Evolutionary conservation across 2,329 filamentous ascomycete genomes (phyloP).

Genomic region (Diaporthe destruens): DNA sequence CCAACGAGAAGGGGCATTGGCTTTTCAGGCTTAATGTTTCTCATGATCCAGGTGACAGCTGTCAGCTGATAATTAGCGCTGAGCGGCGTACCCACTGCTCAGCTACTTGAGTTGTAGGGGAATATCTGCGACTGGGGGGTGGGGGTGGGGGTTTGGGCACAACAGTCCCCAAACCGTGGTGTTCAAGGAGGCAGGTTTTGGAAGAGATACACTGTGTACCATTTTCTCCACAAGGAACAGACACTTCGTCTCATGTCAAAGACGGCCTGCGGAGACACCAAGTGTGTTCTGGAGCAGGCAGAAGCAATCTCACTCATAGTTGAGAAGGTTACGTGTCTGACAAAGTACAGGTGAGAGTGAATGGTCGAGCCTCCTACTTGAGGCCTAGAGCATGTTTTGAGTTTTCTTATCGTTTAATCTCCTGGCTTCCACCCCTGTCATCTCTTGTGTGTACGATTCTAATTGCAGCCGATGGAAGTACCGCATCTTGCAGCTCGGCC

Average conservation of each 20-base stretch:
- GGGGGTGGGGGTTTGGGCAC: background rate
- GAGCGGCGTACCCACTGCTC: slow-evolving; percentile 15
- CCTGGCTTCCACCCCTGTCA: slow-evolving; percentile 3
- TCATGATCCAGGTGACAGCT: slow-evolving; percentile 29
- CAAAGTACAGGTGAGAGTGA: background rate
- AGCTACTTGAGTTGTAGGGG: background rate
- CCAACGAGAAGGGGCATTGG: background rate
- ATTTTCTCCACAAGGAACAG: background rate
- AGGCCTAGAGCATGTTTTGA: background rate
- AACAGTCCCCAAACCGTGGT: background rate
- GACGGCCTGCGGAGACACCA: background rate
- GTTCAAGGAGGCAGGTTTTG: background rate
- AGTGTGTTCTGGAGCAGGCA: background rate
- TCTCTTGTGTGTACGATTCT: background rate
- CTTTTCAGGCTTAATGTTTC: slow-evolving; percentile 13
- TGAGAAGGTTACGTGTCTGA: background rate
- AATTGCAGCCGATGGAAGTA: background rate
- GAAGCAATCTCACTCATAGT: background rate
- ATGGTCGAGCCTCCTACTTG: background rate
- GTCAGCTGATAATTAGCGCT: slow-evolving; percentile 36
- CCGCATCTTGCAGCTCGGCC: slow-evolving; percentile 16
- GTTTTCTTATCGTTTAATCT: slow-evolving; percentile 4
- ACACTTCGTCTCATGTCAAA: slow-evolving; percentile 1
- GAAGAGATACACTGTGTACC: slow-evolving; percentile 10
- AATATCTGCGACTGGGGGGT: background rate